Evolutionary conservation across 805 yeast species (phyloP).

Genomic region (Hanseniaspora taiwanica): DNA sequence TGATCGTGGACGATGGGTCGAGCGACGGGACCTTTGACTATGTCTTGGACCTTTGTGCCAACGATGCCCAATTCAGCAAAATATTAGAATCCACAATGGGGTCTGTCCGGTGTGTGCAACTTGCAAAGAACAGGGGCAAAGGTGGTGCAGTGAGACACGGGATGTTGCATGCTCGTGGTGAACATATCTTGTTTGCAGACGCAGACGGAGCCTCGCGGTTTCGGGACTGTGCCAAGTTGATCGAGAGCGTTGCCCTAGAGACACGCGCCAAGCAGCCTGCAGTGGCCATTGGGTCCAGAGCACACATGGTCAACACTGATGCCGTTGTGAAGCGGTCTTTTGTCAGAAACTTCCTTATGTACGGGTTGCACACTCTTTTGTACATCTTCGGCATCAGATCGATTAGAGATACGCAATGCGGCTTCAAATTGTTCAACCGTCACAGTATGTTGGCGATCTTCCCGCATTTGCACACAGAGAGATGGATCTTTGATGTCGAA

Average conservation of each 20-base stretch:
- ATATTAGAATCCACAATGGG: conserved; percentile 31
- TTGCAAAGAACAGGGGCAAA: conserved; percentile 76
- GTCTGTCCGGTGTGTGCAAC: conserved; percentile 48
- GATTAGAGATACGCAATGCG: conserved; percentile 92
- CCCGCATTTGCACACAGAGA: conserved; percentile 89
- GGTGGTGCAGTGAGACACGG: conserved; percentile 98
- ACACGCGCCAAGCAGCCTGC: conserved; percentile 13
- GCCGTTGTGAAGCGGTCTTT: conserved; percentile 92
- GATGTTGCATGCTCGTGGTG: conserved; percentile 59
- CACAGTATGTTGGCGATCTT: conserved; percentile 52
- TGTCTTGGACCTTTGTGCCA: conserved; percentile 46
- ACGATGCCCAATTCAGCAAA: conserved; percentile 27
- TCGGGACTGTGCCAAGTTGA: conserved; percentile 45
- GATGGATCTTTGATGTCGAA: conserved; percentile 98
- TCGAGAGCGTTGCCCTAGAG: conserved; percentile 27
- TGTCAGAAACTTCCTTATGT: conserved; percentile 83
- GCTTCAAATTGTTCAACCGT: conserved; percentile 82
- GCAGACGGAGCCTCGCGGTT: conserved; percentile 95
- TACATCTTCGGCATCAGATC: conserved; percentile 79
- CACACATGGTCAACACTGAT: conserved; percentile 91
- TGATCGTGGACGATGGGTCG: conserved; percentile 89
- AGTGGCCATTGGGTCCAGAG: conserved; percentile 83
- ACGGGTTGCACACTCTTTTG: conserved; percentile 76
- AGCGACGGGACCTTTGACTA: conserved; percentile 62
- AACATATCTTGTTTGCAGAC: conserved; percentile 75